These are phyloP conservation scores for Solanum raphanifolium DNA, from an alignment of 257 asterid species.

Conservation along the genomic window DNA sequence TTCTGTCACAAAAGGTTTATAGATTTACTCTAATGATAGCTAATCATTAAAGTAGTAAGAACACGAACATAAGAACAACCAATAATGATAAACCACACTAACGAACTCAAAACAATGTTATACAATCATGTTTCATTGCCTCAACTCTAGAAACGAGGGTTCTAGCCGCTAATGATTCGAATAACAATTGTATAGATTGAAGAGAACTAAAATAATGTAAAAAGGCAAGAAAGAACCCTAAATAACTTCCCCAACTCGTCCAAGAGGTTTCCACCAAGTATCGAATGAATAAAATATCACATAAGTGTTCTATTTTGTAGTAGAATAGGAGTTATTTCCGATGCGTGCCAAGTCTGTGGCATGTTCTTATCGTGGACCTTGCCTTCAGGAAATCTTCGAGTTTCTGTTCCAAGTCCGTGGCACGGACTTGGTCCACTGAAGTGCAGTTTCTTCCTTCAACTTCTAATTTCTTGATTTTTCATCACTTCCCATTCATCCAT, in stretches of 20 bases:
- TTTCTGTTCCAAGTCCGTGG: background rate
- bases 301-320: background rate
- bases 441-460: background rate
- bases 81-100: background rate
- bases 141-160: background rate
- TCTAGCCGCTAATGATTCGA: background rate
- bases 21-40: background rate
- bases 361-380: background rate
- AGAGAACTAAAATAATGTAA: background rate
- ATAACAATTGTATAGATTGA: background rate
- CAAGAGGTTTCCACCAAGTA: background rate
- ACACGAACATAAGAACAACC: background rate
- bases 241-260: background rate
- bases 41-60: background rate
- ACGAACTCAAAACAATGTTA: background rate
- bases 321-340: background rate
- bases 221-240: background rate
- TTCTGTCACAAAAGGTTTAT: background rate
- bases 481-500: background rate
- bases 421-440: background rate
- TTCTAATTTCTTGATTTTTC: background rate
- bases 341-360: background rate
- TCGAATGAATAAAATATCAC: background rate
- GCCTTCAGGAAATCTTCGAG: background rate
- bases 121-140: background rate